These are phyloP conservation scores for Arthrinium puccinioides DNA, from an alignment of 2,329 filamentous ascomycete genomes.

Conservation along the genomic window DNA sequence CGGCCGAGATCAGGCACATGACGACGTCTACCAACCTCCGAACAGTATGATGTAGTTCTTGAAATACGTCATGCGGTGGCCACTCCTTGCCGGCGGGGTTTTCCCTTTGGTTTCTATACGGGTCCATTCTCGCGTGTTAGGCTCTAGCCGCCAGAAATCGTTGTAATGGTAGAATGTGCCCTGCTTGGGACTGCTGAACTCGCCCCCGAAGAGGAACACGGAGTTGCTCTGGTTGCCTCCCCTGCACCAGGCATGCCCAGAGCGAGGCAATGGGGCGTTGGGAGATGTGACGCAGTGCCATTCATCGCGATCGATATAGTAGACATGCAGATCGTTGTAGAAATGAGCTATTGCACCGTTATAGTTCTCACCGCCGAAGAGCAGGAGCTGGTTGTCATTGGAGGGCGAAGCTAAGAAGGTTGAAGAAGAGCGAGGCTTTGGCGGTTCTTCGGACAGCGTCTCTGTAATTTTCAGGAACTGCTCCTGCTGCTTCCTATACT, in stretches of 20 bases:
- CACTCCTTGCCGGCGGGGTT: slow-evolving; percentile 76
- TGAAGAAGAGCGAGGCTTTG: slow-evolving; percentile 70
- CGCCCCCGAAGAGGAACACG: slow-evolving; percentile 90
- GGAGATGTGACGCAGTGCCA: slow-evolving; percentile 88
- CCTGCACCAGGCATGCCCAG: slow-evolving; percentile 90
- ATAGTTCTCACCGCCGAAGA: slow-evolving; percentile 94
- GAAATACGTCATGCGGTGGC: slow-evolving; percentile 92
- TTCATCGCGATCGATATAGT: slow-evolving; percentile 75
- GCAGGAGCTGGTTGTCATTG: slow-evolving; percentile 78
- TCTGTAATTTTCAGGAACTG: slow-evolving; percentile 93
- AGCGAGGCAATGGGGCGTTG: slow-evolving; percentile 84
- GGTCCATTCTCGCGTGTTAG: slow-evolving; percentile 79
- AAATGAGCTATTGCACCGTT: slow-evolving; percentile 79
- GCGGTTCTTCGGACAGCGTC: slow-evolving; percentile 60
- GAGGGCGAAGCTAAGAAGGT: slow-evolving; percentile 79
- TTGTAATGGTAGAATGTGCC: slow-evolving; percentile 99
- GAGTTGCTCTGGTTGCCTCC: slow-evolving; percentile 73
- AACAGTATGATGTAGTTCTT: slow-evolving; percentile 96
- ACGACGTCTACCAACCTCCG: slow-evolving; percentile 50
- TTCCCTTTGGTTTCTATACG: slow-evolving; percentile 76
- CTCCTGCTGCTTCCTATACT: slow-evolving; percentile 89
- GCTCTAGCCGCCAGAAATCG: slow-evolving; percentile 93
- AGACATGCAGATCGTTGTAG: slow-evolving; percentile 60
- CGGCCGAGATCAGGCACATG: not conserved
- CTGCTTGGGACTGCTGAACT: slow-evolving; percentile 89